Evolutionary conservation across 768 basidiomycete species (phyloP).

Genomic region (Boletus pseudo-olivaceus): DNA sequence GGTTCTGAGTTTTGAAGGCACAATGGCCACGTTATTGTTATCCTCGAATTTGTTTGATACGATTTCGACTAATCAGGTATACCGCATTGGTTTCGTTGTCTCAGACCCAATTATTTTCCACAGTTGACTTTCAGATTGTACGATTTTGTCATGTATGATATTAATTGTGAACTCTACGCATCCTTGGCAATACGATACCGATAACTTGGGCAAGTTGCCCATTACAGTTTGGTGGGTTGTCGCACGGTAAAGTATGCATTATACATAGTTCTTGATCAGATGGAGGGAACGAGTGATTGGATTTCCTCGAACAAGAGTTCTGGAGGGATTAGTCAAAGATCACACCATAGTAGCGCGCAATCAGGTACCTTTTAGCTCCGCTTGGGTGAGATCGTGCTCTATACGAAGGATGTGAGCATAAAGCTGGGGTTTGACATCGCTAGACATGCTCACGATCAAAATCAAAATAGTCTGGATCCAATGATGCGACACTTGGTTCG

Average conservation of each 20-base stretch:
- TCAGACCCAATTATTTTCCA: not conserved
- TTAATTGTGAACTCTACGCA: conserved; percentile 4
- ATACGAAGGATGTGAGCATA: conserved; percentile 7
- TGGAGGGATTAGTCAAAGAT: conserved; percentile 16
- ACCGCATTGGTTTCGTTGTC: conserved; percentile 3
- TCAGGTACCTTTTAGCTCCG: conserved; percentile 58
- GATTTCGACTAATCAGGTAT: conserved; percentile 7
- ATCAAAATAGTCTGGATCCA: conserved; percentile 85
- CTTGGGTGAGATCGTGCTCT: conserved; percentile 68
- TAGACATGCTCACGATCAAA: conserved; percentile 64
- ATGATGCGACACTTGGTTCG: conserved; percentile 76
- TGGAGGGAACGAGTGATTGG: conserved; percentile 64
- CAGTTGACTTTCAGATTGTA: conserved; percentile 12
- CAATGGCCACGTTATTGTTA: not conserved
- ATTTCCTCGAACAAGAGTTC: conserved; percentile 84
- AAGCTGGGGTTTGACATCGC: not conserved
- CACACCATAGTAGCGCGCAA: not conserved
- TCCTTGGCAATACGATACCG: not conserved
- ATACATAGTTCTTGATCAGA: conserved; percentile 34
- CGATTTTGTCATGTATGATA: conserved; percentile 20
- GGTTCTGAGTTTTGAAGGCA: conserved; percentile 31
- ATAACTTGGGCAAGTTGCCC: not conserved
- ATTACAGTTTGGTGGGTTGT: not conserved
- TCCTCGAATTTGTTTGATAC: conserved; percentile 5
- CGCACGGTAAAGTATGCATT: not conserved